These are phyloP conservation scores for Hylodesmum podocarpum DNA, from an alignment of 306 rosid species.

Conservation along the genomic window DNA sequence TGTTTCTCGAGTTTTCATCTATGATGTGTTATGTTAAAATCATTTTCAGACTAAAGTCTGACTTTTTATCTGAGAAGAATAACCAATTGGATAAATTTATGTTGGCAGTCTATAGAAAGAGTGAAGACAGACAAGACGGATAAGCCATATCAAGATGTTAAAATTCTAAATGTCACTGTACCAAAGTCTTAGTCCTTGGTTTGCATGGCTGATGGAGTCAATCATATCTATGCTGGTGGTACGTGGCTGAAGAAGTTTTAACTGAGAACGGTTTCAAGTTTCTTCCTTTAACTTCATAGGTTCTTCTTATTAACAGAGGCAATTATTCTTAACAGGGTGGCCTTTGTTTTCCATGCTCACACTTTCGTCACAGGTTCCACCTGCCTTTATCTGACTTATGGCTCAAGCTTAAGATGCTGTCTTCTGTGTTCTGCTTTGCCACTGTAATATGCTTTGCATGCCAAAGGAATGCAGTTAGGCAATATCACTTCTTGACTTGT, in stretches of 20 bases:
- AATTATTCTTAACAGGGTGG: constrained; percentile 1
- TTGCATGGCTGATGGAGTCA: neutral
- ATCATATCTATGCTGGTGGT: neutral
- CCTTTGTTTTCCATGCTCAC: neutral
- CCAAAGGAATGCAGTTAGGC: neutral
- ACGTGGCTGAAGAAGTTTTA: neutral
- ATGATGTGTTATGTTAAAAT: neutral
- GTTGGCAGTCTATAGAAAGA: constrained; percentile 79
- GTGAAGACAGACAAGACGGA: constrained; percentile 87
- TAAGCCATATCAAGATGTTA: constrained; percentile 92
- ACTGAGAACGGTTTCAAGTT: constrained; percentile 5
- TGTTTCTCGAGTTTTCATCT: neutral
- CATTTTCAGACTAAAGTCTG: neutral
- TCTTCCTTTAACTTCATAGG: constrained; percentile 4
- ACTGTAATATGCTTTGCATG: neutral
- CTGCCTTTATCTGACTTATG: neutral
- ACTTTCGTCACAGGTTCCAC: neutral
- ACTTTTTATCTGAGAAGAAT: neutral
- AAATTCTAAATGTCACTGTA: constrained; percentile 87
- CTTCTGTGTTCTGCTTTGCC: neutral
- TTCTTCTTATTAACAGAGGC: neutral
- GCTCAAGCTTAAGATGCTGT: neutral
- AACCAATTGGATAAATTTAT: constrained; percentile 14
- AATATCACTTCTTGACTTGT: neutral
- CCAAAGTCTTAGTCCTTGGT: constrained; percentile 70